Conservation (phyloP, 345 rosid species). For the Citrus sinensis region DNA sequence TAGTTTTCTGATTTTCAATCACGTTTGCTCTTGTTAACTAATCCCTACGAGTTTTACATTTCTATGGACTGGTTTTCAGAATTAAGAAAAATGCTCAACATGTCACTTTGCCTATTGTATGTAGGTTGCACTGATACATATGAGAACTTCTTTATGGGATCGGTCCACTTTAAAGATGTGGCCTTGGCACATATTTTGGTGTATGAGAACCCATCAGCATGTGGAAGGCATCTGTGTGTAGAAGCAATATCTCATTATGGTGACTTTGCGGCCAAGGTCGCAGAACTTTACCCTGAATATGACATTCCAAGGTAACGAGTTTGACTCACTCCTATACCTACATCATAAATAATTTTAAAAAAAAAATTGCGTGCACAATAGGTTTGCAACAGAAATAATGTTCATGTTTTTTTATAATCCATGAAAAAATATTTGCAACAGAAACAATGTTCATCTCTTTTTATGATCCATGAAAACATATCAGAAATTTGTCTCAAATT, state of each 20-base stretch:
- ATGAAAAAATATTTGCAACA: background rate
- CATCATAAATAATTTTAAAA: background rate
- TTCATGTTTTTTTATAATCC: background rate
- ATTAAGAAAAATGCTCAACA: background rate
- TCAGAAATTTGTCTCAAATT: background rate
- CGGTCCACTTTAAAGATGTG: constrained; percentile 86
- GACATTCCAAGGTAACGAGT: constrained; percentile 58
- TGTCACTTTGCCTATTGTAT: background rate
- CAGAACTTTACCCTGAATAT: constrained; percentile 89
- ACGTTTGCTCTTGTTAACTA: background rate
- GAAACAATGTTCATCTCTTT: background rate
- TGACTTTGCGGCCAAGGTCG: constrained; percentile 83
- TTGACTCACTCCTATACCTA: background rate
- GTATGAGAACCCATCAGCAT: constrained; percentile 72
- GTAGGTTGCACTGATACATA: constrained; percentile 85
- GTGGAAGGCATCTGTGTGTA: constrained; percentile 83
- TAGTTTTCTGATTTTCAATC: background rate
- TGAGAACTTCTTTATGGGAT: constrained; percentile 79
- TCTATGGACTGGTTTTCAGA: background rate
- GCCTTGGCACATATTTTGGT: constrained; percentile 84
- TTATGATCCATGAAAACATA: background rate
- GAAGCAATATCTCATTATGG: constrained; percentile 92
- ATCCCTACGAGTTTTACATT: background rate
- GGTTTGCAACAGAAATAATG: background rate
- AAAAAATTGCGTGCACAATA: too few species aligned